Base-by-base conservation (phyloP, 2,329 filamentous ascomycete species). In the Aspergillus terreus region DNA sequence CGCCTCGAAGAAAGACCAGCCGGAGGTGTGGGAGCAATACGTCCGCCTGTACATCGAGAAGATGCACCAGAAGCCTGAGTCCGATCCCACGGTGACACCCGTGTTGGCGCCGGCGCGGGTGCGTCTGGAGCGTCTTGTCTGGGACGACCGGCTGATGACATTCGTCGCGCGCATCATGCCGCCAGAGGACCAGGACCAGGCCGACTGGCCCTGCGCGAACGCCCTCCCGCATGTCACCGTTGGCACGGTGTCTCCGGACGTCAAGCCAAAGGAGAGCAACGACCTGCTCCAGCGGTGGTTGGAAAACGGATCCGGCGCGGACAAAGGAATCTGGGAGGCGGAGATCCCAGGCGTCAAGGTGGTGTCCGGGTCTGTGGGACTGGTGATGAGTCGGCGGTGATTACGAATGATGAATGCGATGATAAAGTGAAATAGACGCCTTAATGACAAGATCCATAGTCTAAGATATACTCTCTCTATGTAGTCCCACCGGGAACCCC, bases 251-350 rank as follows among this genome's bases (percentile, higher is more conserved):
- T 81, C 85, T 58, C 71, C 78, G 44, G 71, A 78, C 6, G 83
- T 97, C 63, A 97, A 96, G 75, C 92, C 94, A 0, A 92, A 88
- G 71, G 92, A 99, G 76, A 95, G 92, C 74, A 99, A 99, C 66
- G 85, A 90, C 53, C 62, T 99, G 64, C 71, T 99, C 52, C 78
- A 78, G 57, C 77, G 78, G 53, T 97, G 92, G 92, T 66, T 94
- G 55, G 78, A 86, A 56, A 70, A 73, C 46, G 83, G 83, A 0
- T 64, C 79, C 65, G 70, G 70, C 2, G 73, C 69, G 6, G 66
- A 71, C n/a, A 78, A 70, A 4, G 81, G 80, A 0, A 82, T 85
- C 50, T 72, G 70, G 38, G 82, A 85, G 62, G 61, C 76, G 15
- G 73, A 76, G 53, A 72, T 85, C 9, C 75, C 75, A 47, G 80